A percentile compares a stretch with the other conserved stretches of the same genome.
Conservation (phyloP, 2,329 filamentous ascomycete species). For the Aspergillus novofumigatus region DNA sequence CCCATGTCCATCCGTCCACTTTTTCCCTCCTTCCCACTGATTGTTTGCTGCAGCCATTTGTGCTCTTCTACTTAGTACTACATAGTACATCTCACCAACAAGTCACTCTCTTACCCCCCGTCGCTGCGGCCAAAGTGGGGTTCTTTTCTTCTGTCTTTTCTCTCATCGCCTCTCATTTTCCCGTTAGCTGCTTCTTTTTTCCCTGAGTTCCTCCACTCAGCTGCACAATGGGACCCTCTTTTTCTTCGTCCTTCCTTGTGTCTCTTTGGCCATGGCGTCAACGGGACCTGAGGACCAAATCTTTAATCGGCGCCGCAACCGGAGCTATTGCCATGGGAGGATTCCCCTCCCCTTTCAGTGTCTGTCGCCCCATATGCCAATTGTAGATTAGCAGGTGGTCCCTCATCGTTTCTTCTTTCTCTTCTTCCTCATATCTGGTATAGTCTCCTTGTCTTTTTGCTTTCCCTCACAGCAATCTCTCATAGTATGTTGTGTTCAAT, state of each 20-base stretch:
- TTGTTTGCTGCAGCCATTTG: neutral
- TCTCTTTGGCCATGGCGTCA: constrained; percentile 4
- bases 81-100: neutral
- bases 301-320: constrained; percentile 8
- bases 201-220: neutral
- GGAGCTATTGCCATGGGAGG: constrained; percentile 7
- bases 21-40: neutral
- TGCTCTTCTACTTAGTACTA: too few species aligned
- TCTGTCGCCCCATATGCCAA: neutral
- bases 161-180: neutral
- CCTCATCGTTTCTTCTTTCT: neutral
- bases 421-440: neutral
- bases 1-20: neutral
- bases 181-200: neutral
- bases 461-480: neutral
- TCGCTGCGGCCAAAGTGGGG: neutral
- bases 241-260: neutral
- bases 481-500: too few species aligned
- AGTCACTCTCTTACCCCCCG: neutral
- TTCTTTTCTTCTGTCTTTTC: neutral
- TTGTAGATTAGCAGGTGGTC: neutral
- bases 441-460: neutral
- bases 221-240: neutral
- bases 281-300: neutral
- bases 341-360: neutral